phyloP scores from a whole-genome alignment of 495 filamentous ascomycete species.

The Penicillium samsonianum region DNA sequence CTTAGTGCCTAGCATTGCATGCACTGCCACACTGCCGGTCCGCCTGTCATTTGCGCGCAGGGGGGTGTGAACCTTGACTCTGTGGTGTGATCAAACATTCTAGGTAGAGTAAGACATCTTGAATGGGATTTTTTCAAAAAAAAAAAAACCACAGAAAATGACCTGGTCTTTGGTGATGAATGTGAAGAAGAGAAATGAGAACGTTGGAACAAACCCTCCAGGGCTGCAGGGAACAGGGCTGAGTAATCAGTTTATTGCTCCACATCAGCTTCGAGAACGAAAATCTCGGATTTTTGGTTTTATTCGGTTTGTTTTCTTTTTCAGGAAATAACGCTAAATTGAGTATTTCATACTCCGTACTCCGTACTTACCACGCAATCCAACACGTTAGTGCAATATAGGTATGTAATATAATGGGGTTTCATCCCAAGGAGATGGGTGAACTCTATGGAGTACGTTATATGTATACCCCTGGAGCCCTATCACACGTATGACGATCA shows the following conservation, averaged over 20 bases:
- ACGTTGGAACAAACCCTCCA: slow-evolving; percentile 15
- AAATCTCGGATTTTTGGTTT: background rate
- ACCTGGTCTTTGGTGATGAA: background rate
- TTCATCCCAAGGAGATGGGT: background rate
- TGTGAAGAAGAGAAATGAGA: background rate
- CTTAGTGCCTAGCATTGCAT: slow-evolving; percentile 39
- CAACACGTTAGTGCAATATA: background rate
- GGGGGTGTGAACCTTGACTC: slow-evolving; percentile 6
- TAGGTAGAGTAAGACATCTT: background rate
- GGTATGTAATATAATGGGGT: background rate
- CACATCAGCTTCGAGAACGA: slow-evolving; percentile 15
- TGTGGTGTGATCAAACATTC: slow-evolving; percentile 4
- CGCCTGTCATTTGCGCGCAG: slow-evolving; percentile 38
- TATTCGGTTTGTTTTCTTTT: background rate
- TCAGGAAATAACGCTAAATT: background rate
- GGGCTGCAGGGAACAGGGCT: slow-evolving; percentile 6
- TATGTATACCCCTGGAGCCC: background rate
- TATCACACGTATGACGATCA: slow-evolving; percentile 6
- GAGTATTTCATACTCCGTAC: background rate
- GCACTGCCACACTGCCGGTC: slow-evolving; percentile 48
- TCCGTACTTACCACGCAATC: too few relatives aligned
- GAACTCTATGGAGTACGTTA: background rate
- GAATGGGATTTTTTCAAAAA: background rate
- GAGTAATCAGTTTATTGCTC: slow-evolving; percentile 4
- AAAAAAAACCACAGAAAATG: background rate